phyloP scores from a whole-genome alignment of 2,329 filamentous ascomycete species.

The Herpotrichia juniperi region DNA sequence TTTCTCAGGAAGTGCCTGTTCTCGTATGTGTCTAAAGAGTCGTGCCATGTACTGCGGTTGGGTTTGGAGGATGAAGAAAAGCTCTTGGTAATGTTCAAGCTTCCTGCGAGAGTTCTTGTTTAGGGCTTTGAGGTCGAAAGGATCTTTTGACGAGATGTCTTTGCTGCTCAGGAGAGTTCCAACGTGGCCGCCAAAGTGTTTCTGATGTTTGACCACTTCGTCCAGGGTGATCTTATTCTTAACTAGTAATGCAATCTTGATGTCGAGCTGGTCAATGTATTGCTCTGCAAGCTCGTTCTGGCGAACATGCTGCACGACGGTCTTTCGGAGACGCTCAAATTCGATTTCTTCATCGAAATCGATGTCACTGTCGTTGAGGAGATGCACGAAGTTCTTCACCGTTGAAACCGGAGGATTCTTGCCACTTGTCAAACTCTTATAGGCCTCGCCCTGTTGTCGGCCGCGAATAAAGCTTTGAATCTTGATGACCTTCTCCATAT shows the following conservation, averaged over 20 bases:
- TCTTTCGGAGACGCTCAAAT: slow-evolving; percentile 92
- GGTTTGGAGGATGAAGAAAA: slow-evolving; percentile 97
- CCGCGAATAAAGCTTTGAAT: slow-evolving; percentile 96
- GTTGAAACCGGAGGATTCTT: slow-evolving; percentile 97
- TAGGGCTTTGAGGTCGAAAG: slow-evolving; percentile 94
- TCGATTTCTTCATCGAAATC: slow-evolving; percentile 98
- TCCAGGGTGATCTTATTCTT: slow-evolving; percentile 99
- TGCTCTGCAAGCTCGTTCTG: slow-evolving; percentile 97
- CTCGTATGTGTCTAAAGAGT: slow-evolving; percentile 82
- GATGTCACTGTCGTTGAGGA: slow-evolving; percentile 97
- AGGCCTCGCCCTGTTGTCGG: slow-evolving; percentile 95
- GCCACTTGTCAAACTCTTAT: slow-evolving; percentile 93
- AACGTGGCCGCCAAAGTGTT: slow-evolving; percentile 90
- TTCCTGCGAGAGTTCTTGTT: slow-evolving; percentile 97
- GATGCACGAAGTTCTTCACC: slow-evolving; percentile 96
- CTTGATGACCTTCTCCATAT: slow-evolving; percentile 99
- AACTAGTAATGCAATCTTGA: slow-evolving; percentile 96
- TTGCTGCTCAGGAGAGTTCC: slow-evolving; percentile 84
- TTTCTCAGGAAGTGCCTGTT: slow-evolving; percentile 85
- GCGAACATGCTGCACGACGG: slow-evolving; percentile 93
- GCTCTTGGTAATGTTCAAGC: slow-evolving; percentile 93
- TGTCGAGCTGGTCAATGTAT: slow-evolving; percentile 97
- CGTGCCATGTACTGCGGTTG: slow-evolving; percentile 93
- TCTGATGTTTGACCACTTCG: slow-evolving; percentile 95
- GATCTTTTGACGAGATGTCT: slow-evolving; percentile 86